Base-by-base conservation (phyloP, 257 asterid genomes). In the Vinca minor region DNA sequence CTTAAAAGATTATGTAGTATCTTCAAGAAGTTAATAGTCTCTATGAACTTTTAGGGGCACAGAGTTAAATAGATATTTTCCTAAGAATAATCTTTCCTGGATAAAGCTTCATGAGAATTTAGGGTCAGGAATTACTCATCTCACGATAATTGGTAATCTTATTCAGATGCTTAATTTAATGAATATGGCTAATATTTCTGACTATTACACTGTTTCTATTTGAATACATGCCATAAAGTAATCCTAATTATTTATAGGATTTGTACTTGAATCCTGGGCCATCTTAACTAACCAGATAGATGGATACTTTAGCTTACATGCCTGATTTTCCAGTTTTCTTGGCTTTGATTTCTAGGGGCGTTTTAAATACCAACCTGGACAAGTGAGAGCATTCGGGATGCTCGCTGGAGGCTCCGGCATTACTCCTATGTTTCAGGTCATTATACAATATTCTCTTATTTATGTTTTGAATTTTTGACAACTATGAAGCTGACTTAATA, bases 381-480 rank as follows among this genome's bases (percentile, higher is more conserved):
- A 79, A 73, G 82, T 79, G 25, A 76, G 84, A 67, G 81, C 82
- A 46, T 79, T 79, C 53, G 84, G 84, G 47, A 79, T 79, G 84
- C 75, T 79, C 60, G 84, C 82, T 34, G 84, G 84, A 63, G 84
- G 84, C 48, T 76, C 84, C 46, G 84, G 84, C 63, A 79, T 79
- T 61, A 79, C 84, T 49, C 84, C 84, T 5, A 79, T 79, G 84
- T 79, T 79, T 63, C 84, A 79, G 84, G 84, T 76, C 48, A 58
- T 45, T 65, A 15, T 26, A 54, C 39, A 48, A 2, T 48, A 47
- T 34, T 54, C 41, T 47, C n/a, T 45, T 52, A 5, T 23, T 20
- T 42, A 17, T 50, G 38, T 41, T 42, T 34, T 32, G 15, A 32
- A 17, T 57, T 13, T 60, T 15, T 15, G 4, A 28, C 5, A 12